Evolutionary conservation across 257 asterid genomes (phyloP), one percentile per base, ranked within the genome.

Genomic region (Perilla frutescens): DNA sequence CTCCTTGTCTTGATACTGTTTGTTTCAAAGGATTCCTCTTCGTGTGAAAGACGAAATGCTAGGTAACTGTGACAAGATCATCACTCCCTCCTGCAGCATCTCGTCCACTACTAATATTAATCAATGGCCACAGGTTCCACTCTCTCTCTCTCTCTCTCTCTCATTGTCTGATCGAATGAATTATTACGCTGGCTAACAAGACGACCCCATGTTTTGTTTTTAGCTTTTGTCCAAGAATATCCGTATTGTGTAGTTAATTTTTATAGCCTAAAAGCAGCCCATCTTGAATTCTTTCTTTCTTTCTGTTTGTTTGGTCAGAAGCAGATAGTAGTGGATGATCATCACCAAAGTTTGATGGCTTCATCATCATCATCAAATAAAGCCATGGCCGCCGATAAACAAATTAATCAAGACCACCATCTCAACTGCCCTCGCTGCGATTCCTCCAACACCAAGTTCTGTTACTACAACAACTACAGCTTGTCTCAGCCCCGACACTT

Each of bases 201-300:
- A 79, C 74, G 91, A 78, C 88, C 87, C 95, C 76, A 68, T 76
- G 43, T 80, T 89, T 93, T 91, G 96, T 91, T 84, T 81, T 53
- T 93, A 87, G 91, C 95, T 50, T 78, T 93, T 91, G 96, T 91
- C 90, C 29, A 12, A 73, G 98, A 93, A 93, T 89, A 91, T 86
- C 77, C 79, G 76, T 62, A 60, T 66, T 41, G 75, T 79, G 76
- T 68, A 73, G 85, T 82, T 87, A 54, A 73, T 71, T 84, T 80
- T 81, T 77, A 54, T 77, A 54, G 68, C 83, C 85, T 69, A 79
- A 82, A 87, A 78, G 71, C 58, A 65, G 8, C 15, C 78, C 84
- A 51, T 40, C 47, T 75, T 50, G 45, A 26, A n/a, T 36, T 73
- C 79, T 49, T 59, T 58, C 8, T 13, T 48, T 48, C 58, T 74